phyloP scores from a whole-genome alignment of 768 basidiomycete genomes.

The Coprinopsis cinerea region DNA sequence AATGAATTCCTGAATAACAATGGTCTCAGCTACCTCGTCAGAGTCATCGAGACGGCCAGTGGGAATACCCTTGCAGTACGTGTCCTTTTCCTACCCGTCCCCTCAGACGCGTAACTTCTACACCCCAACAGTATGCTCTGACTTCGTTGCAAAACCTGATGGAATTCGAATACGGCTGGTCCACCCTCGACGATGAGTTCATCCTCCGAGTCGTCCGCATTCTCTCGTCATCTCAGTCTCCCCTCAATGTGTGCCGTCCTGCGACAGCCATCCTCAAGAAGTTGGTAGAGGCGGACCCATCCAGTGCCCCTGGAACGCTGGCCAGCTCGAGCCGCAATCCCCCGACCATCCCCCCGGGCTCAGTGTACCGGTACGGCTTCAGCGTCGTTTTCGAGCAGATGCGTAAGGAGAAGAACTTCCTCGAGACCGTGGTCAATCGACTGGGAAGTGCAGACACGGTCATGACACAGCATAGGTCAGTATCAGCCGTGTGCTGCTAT shows the following conservation, averaged over 20 bases:
- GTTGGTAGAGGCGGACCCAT: conserved; percentile 81
- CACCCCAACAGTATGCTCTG: conserved; percentile 63
- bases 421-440: conserved; percentile 79
- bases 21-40: conserved; percentile 66
- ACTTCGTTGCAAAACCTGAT: conserved; percentile 83
- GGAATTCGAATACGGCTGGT: conserved; percentile 84
- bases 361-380: conserved; percentile 81
- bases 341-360: conserved; percentile 54
- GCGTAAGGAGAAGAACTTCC: conserved; percentile 58
- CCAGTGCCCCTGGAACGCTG: conserved; percentile 52
- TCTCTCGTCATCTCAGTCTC: conserved; percentile 65
- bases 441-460: conserved; percentile 79
- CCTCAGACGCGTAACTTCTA: conserved; percentile 7
- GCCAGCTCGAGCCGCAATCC: conserved; percentile 57
- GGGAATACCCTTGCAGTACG: conserved; percentile 83
- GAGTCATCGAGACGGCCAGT: conserved; percentile 56
- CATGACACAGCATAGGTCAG: conserved; percentile 77
- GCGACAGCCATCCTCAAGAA: conserved; percentile 87
- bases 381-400: conserved; percentile 78
- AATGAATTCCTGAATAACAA: conserved; percentile 69
- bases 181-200: conserved; percentile 62
- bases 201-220: conserved; percentile 75
- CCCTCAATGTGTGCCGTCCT: conserved; percentile 88
- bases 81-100: conserved; percentile 14
- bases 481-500: background rate